Conservation (phyloP, 345 rosid genomes). For the Sonneratia alba region DNA sequence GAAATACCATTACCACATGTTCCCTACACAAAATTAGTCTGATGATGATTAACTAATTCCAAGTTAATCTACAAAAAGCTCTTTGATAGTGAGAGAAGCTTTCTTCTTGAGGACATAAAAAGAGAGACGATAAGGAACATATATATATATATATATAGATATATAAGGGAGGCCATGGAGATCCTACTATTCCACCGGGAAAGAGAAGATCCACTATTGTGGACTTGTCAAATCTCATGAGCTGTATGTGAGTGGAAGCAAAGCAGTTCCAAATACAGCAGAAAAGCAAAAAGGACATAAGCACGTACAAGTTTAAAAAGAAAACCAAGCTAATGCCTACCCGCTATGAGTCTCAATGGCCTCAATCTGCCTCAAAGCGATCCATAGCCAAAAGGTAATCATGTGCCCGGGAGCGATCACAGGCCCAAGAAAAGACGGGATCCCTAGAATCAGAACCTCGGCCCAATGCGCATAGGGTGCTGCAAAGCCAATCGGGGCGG, state of each 20-base stretch:
- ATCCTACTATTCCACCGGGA: neutral
- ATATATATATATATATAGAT: too few relatives aligned
- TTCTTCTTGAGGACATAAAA: neutral
- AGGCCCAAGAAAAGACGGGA: conserved; percentile 89
- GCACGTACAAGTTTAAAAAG: neutral
- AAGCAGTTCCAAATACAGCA: neutral
- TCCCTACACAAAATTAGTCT: neutral
- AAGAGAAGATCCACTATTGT: conserved; percentile 6
- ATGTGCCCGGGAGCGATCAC: conserved; percentile 94
- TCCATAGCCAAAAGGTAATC: conserved; percentile 86
- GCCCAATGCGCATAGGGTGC: conserved; percentile 97
- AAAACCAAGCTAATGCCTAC: conserved; percentile 29
- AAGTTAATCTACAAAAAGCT: neutral
- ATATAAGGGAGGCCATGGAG: neutral
- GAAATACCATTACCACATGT: neutral
- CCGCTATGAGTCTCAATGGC: conserved; percentile 96
- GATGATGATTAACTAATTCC: neutral
- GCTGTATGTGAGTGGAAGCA: neutral
- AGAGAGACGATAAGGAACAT: neutral
- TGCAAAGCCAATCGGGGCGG: conserved; percentile 78
- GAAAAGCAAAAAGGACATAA: neutral
- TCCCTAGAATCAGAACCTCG: conserved; percentile 77
- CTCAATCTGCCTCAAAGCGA: conserved; percentile 74
- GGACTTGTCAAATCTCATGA: neutral
- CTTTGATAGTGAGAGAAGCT: neutral